phyloP scores from a whole-genome alignment of 192 early-diverging fungal species.

The Geranomyces variabilis region DNA sequence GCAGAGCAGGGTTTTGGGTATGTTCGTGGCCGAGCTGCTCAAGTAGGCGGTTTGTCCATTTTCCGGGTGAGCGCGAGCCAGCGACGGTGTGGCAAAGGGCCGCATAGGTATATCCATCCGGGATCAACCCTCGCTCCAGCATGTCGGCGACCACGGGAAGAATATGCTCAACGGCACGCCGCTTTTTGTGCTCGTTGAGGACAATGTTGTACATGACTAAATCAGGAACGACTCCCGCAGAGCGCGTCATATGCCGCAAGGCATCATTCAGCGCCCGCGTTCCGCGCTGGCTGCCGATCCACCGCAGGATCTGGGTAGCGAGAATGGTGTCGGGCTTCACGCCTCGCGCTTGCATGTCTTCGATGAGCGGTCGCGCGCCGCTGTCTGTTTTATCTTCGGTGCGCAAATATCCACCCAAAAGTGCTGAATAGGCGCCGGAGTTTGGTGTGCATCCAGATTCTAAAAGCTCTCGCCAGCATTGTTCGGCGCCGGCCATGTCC shows the following conservation, averaged over 20 bases:
- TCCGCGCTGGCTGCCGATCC: not conserved
- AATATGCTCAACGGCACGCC: not conserved
- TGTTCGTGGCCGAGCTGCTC: not conserved
- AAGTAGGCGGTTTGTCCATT: not conserved
- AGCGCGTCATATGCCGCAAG: not conserved
- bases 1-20: not conserved
- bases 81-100: conserved; percentile 1
- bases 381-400: too few relatives aligned
- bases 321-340: not conserved
- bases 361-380: conserved; percentile 1
- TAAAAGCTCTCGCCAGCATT: not conserved
- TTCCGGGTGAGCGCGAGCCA: not conserved
- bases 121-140: not conserved
- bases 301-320: not conserved
- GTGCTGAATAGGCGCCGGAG: not conserved
- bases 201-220: conserved; percentile 5
- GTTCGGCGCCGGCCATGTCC: conserved; percentile 1
- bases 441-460: not conserved
- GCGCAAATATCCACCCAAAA: not conserved
- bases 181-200: not conserved
- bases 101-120: conserved; percentile 12
- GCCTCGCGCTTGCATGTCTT: not conserved
- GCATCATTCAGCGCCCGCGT: not conserved
- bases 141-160: not conserved
- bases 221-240: not conserved